Evolutionary conservation across 2,329 filamentous ascomycete species (phyloP).

Genomic region (Zarea fungicola): DNA sequence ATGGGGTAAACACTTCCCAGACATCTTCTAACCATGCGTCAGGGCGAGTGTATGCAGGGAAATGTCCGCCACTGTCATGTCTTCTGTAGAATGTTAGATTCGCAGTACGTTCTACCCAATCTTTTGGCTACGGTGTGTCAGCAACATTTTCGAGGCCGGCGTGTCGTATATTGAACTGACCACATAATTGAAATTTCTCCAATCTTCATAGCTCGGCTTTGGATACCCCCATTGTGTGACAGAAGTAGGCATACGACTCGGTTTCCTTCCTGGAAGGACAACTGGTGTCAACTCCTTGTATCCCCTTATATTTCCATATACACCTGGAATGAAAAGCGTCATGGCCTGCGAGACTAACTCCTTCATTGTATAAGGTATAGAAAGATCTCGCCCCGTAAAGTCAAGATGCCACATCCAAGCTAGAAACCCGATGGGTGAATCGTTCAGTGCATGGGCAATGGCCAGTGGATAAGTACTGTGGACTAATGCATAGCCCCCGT

Average conservation of each 20-base stretch:
- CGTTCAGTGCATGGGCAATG: conserved; percentile 1
- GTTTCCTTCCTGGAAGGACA: not conserved
- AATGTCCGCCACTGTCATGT: not conserved
- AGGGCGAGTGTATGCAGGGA: not conserved
- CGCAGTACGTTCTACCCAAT: conserved; percentile 2
- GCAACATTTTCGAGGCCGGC: not conserved
- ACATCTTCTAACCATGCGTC: not conserved
- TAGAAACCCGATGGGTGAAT: conserved; percentile 1
- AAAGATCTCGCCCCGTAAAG: not conserved
- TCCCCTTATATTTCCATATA: not conserved
- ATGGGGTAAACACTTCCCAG: not conserved
- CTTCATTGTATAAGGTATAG: not conserved
- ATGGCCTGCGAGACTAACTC: not conserved
- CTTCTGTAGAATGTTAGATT: conserved; percentile 2
- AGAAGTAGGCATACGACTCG: not conserved
- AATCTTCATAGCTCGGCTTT: not conserved
- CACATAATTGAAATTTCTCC: not conserved
- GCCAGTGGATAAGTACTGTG: not conserved
- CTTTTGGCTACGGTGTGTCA: not conserved
- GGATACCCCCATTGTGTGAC: conserved; percentile 2
- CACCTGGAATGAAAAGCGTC: not conserved
- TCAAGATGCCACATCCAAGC: conserved; percentile 6
- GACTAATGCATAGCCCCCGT: not conserved
- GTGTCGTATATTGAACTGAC: not conserved
- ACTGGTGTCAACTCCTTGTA: not conserved